Base-by-base conservation (phyloP, 1,284 basidiomycete genomes). In the Xerocomus nothofagi region DNA sequence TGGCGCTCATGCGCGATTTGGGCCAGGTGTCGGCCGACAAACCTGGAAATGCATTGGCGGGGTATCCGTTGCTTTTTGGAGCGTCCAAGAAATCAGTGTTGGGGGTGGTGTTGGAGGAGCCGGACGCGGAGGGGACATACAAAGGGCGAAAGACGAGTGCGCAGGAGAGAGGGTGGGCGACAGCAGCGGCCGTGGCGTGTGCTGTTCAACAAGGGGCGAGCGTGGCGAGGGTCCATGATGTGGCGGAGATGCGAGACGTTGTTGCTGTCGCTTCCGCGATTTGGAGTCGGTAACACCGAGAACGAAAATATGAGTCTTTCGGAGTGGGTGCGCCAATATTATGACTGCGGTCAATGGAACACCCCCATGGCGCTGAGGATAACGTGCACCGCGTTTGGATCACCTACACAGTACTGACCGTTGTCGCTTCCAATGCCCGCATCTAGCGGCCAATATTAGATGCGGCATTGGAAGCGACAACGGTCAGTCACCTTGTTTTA, bases 141-240 rank as follows among this genome's bases (percentile, higher is more conserved):
- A 68, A 59, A 42, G 83, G 80, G 0, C 69, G 79, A 26, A 62
- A 75, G 56, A 83, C 81, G 4, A 55, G 59, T 15, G 77, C 92
- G 0, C 79, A 75, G 47, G 86, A 93, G 51, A 74, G 95, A 9
- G 79, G 73, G 1, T 88, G 80, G 71, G 95, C 91, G 2, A 98
- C 95, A 14, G 87, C 90, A 0, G 88, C 89, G 0, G 81, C 88
- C 4, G 86, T 91, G 27, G 72, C 86, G 0, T 86, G 84, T 57
- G 88, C 89, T 26, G 81, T 93, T 8, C 82, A 86, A 54, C 86
- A 89, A 60, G 83, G 86, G 0, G 83, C 82, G 1, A 76, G 82
- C 50, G 71, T 94, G 1, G 79, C 98, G 1, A 73, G 95, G 20
- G 93, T 97, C 2, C 96, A 99, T 68, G 89, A 96, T 65, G 81